Evolutionary conservation across 2,329 filamentous ascomycete genomes (phyloP), one percentile per base, ranked within the genome.

Genomic region (Domatiomyces catenatus): DNA sequence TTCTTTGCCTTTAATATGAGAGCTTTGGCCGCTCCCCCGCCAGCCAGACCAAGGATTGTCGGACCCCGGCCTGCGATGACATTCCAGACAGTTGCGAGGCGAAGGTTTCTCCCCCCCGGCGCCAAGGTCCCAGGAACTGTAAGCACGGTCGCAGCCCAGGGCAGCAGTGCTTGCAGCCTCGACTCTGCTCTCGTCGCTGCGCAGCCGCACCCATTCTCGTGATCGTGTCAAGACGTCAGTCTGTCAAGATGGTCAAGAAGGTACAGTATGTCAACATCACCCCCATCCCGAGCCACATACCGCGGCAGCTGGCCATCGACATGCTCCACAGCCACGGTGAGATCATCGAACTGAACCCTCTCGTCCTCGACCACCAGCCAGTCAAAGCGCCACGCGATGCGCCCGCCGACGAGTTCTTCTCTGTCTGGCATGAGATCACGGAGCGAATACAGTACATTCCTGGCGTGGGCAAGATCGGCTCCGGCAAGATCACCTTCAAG

Each of bases 301-400:
- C 79, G 44, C 79, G 86, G 51, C 74, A 83, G 58, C 74, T 77
- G 18, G 86, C 86, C 44, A 65, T 93, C 57, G 73, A 78, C 51
- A 84, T 86, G 57, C 79, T 94, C 24, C 85, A 87, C 65, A 75
- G 83, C 65, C 86, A 93, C 67, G 65, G 74, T 47, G 81, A 81
- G 59, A 92, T 94, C 81, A 93, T 94, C 61, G 83, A 89, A 62
- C 72, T 94, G 50, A 94, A 93, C 66, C 87, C 87, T 1, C 74
- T 93, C 43, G 83, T 94, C 48, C 79, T 83, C 54, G 80, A 83
- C 52, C 76, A 84, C 53, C 75, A 81, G 57, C 72, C 72, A 36
- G 85, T 86, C 65, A 73, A 76, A 46, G 74, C 85, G 1, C 86
- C 86, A 0, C 62, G 74, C 20, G 75, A 80, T 62, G 81, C 83